Conservation (phyloP, 2,329 filamentous ascomycete species). For the Fusarium citri region DNA sequence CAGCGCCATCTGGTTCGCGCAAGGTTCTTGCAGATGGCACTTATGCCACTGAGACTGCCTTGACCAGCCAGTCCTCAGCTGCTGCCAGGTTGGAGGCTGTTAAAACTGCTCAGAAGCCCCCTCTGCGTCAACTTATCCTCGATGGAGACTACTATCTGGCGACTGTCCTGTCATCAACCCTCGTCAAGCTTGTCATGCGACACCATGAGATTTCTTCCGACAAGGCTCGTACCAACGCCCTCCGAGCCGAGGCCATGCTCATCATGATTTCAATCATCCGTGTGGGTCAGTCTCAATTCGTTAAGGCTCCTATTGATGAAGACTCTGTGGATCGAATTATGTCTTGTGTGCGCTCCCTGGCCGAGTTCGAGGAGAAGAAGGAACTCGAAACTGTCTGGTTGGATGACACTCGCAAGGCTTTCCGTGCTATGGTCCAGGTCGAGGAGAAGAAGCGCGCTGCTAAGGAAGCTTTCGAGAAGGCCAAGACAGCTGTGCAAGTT, state of each 20-base stretch:
- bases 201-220: conserved; percentile 94
- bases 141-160: conserved; percentile 98
- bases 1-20: conserved; percentile 83
- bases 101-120: conserved; percentile 96
- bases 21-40: conserved; percentile 96
- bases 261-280: conserved; percentile 99
- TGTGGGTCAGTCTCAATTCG: conserved; percentile 98
- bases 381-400: conserved; percentile 93
- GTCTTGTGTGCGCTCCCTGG: conserved; percentile 92
- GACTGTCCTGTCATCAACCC: conserved; percentile 92
- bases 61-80: conserved; percentile 91
- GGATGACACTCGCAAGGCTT: conserved; percentile 93
- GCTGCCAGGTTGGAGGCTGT: conserved; percentile 95
- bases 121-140: conserved; percentile 91
- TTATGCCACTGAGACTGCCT: conserved; percentile 94
- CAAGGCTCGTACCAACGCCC: conserved; percentile 86
- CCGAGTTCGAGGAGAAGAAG: conserved; percentile 89
- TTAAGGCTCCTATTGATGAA: conserved; percentile 96
- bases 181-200: conserved; percentile 98
- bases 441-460: conserved; percentile 98
- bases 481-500: conserved; percentile 93
- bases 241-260: conserved; percentile 96
- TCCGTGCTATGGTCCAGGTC: conserved; percentile 95
- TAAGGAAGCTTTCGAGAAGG: conserved; percentile 91
- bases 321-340: conserved; percentile 99